Evolutionary conservation across 352 stramenopile genomes (phyloP).

Genomic region (Pythium coloratum): DNA sequence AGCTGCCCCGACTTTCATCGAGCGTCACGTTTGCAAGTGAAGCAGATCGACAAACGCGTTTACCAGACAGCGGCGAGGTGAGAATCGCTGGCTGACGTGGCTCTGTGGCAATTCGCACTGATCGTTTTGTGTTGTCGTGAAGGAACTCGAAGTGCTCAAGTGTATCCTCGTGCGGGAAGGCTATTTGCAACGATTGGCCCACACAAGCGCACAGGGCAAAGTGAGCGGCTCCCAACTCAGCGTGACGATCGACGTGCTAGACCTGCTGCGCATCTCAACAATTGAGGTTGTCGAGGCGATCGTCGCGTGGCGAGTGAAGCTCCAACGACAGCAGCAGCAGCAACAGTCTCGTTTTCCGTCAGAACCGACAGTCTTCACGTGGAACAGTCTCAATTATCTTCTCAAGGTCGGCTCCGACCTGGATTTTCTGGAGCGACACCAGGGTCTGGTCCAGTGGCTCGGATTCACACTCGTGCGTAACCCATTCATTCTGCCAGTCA

Average conservation of each 20-base stretch:
- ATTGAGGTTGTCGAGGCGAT: conserved; percentile 90
- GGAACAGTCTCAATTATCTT: conserved; percentile 92
- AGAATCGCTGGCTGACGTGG: neutral
- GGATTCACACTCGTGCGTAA: conserved; percentile 85
- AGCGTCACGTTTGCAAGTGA: conserved; percentile 32
- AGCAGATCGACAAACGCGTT: conserved; percentile 9
- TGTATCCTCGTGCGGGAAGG: conserved; percentile 88
- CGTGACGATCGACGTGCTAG: conserved; percentile 81
- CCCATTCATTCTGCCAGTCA: conserved; percentile 85
- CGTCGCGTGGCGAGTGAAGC: conserved; percentile 60
- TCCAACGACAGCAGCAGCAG: conserved; percentile 20
- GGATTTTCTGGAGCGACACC: conserved; percentile 86
- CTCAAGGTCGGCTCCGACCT: conserved; percentile 89
- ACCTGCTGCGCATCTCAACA: conserved; percentile 82
- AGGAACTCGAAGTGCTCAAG: conserved; percentile 90
- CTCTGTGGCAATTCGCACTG: neutral
- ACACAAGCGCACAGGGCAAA: conserved; percentile 42
- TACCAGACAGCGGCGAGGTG: conserved; percentile 60
- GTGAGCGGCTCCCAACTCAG: conserved; percentile 56
- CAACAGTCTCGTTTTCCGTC: conserved; percentile 8
- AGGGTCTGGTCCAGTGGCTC: conserved; percentile 77
- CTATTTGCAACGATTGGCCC: conserved; percentile 75
- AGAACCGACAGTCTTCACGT: conserved; percentile 52
- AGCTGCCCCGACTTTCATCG: conserved; percentile 41
- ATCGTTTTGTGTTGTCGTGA: neutral